Base-by-base conservation (phyloP, 176 grass and related monocot species). In the Oryza glumipatula region DNA sequence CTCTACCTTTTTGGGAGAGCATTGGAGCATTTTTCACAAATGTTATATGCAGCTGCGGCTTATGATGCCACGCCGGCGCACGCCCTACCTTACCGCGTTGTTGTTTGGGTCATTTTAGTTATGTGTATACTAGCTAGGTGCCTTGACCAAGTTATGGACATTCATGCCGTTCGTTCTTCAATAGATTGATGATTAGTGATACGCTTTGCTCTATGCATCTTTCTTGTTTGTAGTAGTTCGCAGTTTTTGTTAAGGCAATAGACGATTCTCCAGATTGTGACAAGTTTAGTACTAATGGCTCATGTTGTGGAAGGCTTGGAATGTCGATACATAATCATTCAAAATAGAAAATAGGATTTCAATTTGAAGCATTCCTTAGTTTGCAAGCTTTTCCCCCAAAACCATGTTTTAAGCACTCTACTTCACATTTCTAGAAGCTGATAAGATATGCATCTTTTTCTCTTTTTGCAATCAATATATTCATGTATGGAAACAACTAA, bases 361-460 rank as follows among this genome's bases (percentile, higher is more conserved):
- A 16, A 11, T 51, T 19, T 3, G 14, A 15, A 35, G 15, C 8
- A 54, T 54, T 75, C 1, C 15, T 2, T 56, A 9, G 35, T 52
- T 75, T 41, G 7, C 3, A 3, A 41, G 7, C 49, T 26, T 2
- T 16, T 15, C n/a, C 13, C 38, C 21, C 49, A 11, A 6, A 81
- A 56, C 19, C 4, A 63, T 63, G 19, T 70, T 71, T n/a, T 3
- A 16, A 71, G 16, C 7, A 46, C 58, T 17, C 17, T 7, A 2
- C 64, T 67, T 73, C 28, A 78, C 23, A 19, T n/a, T 19, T 61
- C 43, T 63, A 23, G 67, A 77, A 36, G 26, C 46, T 78, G 33
- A 79, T 35, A 72, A 43, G 41, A 43, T 43, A 43, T 43, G 41
- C 41, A 43, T 43, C 30, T 41, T 41, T 43, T 43, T 43, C 0